These are phyloP conservation scores for Erythrobasidium hasegawianum DNA, from an alignment of 1,284 basidiomycete genomes.

Conservation along the genomic window DNA sequence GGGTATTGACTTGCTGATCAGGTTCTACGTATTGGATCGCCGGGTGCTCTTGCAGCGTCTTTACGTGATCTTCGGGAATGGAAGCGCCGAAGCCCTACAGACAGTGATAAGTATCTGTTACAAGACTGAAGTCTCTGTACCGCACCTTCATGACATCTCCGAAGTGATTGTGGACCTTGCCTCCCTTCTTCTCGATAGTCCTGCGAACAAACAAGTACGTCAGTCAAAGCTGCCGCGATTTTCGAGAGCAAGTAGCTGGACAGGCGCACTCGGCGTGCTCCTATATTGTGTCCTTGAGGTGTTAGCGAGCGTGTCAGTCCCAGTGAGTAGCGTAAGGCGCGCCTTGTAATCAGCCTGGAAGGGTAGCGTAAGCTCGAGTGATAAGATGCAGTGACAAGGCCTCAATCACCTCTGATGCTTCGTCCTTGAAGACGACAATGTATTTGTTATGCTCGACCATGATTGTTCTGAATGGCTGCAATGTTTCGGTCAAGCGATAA, in stretches of 20 bases:
- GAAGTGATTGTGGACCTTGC: slow-evolving; percentile 30
- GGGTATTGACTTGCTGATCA: slow-evolving; percentile 19
- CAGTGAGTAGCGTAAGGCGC: neutral
- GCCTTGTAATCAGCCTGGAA: neutral
- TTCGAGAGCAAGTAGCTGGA: too few relatives aligned
- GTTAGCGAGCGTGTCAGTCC: too few relatives aligned
- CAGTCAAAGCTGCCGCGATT: neutral
- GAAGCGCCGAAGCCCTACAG: slow-evolving; percentile 16
- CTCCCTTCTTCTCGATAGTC: slow-evolving; percentile 4
- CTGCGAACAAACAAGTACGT: neutral
- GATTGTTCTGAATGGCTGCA: neutral
- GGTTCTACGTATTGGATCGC: slow-evolving; percentile 27
- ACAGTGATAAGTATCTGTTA: neutral
- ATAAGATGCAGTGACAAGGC: too few relatives aligned
- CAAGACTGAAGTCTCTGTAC: too few relatives aligned
- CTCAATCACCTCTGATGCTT: slow-evolving; percentile 1
- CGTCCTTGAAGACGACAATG: slow-evolving; percentile 29
- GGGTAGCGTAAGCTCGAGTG: neutral
- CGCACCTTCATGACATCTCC: slow-evolving; percentile 31
- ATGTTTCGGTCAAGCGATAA: too few relatives aligned
- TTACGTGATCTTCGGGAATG: slow-evolving; percentile 27
- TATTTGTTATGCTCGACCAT: neutral
- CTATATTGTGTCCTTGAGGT: neutral
- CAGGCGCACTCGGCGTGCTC: neutral
- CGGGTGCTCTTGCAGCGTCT: slow-evolving; percentile 14